These are phyloP conservation scores for Lolium multiflorum DNA, from an alignment of 176 grass and related monocot genomes.

Conservation along the genomic window DNA sequence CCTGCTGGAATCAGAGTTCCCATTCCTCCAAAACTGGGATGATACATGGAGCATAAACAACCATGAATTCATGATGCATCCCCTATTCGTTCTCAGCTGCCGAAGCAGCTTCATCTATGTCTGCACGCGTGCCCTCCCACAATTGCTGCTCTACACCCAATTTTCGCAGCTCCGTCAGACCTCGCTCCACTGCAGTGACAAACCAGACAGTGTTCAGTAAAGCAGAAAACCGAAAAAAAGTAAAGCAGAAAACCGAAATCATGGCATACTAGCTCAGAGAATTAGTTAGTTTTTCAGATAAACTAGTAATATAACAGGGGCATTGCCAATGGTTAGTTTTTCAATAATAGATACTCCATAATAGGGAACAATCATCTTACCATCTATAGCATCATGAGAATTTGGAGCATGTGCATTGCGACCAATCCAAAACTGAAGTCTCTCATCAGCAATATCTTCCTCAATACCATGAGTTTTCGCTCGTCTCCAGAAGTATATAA, in stretches of 20 bases:
- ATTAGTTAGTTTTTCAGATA: too few relatives aligned
- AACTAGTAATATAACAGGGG: too few relatives aligned
- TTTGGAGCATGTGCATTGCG: constrained; percentile 72
- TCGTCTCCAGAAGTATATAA: constrained; percentile 96
- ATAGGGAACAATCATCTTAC: constrained; percentile 53
- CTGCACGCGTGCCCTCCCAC: constrained; percentile 85
- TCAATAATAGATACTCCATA: too few relatives aligned
- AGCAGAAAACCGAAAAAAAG: neutral
- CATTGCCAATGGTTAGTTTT: too few relatives aligned
- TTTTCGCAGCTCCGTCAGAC: constrained; percentile 89
- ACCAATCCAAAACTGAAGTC: constrained; percentile 93
- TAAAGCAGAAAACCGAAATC: neutral
- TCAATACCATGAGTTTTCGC: constrained; percentile 92
- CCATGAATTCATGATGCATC: constrained; percentile 12
- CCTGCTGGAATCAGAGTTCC: constrained; percentile 40
- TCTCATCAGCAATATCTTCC: constrained; percentile 94
- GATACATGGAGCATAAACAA: constrained; percentile 14
- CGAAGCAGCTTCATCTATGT: constrained; percentile 70
- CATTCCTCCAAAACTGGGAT: constrained; percentile 50
- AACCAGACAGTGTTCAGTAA: constrained; percentile 29
- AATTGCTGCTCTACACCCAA: constrained; percentile 82
- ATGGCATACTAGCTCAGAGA: too few relatives aligned
- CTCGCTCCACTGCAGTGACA: constrained; percentile 88
- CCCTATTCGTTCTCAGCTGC: constrained; percentile 53
- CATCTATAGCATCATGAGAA: constrained; percentile 96